Percentiles rank a stretch among this genome's conserved stretches.
phyloP scores from a whole-genome alignment of 305 asterid genomes.

The Fraxinus platypoda region DNA sequence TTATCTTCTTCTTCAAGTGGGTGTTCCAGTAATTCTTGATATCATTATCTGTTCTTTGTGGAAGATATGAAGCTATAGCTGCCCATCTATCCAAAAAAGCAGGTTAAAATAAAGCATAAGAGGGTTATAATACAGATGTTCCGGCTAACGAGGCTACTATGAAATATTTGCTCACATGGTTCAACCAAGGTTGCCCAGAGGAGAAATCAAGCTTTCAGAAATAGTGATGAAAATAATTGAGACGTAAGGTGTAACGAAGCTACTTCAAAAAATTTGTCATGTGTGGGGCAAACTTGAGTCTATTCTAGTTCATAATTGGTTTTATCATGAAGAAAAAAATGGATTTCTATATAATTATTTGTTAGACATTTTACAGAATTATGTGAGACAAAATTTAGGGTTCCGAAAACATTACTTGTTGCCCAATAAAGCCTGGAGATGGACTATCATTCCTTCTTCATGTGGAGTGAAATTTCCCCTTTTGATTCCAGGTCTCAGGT shows the following conservation, averaged over 20 bases:
- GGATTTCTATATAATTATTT: neutral
- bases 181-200: neutral
- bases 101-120: neutral
- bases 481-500: slow-evolving; percentile 51
- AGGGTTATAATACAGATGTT: neutral
- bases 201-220: neutral
- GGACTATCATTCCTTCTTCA: slow-evolving; percentile 52
- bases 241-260: neutral
- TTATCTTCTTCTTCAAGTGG: slow-evolving; percentile 45
- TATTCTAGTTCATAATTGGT: neutral
- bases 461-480: slow-evolving; percentile 54
- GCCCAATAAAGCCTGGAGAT: slow-evolving; percentile 51
- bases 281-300: neutral
- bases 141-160: neutral
- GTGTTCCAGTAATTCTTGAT: slow-evolving; percentile 55
- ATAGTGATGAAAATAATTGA: neutral
- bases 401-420: slow-evolving; percentile 38
- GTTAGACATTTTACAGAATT: neutral
- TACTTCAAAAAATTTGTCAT: neutral
- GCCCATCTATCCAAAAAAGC: slow-evolving; percentile 38
- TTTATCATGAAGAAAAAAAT: neutral
- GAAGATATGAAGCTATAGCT: slow-evolving; percentile 53
- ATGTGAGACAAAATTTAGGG: neutral
- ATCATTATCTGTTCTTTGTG: slow-evolving; percentile 53
- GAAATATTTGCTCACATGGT: neutral